Evolutionary conservation across 2,329 filamentous ascomycete genomes (phyloP).

Genomic region (Tolypocladium album): DNA sequence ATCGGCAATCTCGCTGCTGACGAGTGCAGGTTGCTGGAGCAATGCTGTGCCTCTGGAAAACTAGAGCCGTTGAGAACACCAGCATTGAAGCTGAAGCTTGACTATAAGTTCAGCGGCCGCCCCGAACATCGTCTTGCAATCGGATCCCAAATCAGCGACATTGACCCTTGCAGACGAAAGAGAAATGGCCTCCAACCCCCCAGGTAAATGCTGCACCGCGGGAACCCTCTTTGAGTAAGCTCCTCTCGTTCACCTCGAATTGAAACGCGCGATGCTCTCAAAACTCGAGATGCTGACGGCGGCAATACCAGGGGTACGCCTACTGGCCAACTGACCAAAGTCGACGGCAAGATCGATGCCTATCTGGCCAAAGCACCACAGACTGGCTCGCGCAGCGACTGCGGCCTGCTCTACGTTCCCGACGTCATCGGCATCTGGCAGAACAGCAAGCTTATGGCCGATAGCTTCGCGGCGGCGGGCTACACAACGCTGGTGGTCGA

Average conservation of each 20-base stretch:
- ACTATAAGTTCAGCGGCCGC: neutral
- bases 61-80: neutral
- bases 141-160: neutral
- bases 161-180: neutral
- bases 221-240: conserved; percentile 40
- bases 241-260: neutral
- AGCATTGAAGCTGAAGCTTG: neutral
- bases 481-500: conserved; percentile 27
- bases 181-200: conserved; percentile 43
- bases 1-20: neutral
- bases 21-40: neutral
- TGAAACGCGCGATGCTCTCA: neutral
- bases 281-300: neutral
- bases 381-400: conserved; percentile 12
- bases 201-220: conserved; percentile 39
- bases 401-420: conserved; percentile 23
- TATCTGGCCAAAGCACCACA: conserved; percentile 38
- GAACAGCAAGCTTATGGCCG: conserved; percentile 31
- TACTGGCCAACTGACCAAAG: conserved; percentile 33
- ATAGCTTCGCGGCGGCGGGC: conserved; percentile 24
- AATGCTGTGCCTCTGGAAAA: neutral
- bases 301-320: conserved; percentile 31
- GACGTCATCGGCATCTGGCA: conserved; percentile 27
- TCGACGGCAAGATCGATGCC: conserved; percentile 29
- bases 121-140: neutral